Evolutionary conservation across 768 basidiomycete species (phyloP), one percentile per base, ranked within the genome.

Genomic region (Tephrocybe sp.): DNA sequence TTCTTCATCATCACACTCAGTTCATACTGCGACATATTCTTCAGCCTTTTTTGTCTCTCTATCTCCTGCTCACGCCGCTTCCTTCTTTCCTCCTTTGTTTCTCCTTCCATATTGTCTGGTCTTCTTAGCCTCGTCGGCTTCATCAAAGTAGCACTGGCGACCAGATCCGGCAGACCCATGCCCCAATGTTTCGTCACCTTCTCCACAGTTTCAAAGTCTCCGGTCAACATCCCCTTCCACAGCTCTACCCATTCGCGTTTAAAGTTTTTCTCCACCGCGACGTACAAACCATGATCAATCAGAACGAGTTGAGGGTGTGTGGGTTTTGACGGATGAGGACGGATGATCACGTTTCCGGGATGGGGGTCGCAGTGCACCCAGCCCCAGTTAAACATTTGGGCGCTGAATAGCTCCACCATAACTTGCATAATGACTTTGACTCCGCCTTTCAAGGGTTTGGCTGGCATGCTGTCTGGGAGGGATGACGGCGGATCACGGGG

Each of bases 221-320:
- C 74, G 1, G 73, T 72, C 16, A 84, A 68, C 60, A 87, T 75
- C 14, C 76, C 77, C 45, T 82, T 76, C 92, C 92, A 94, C 4
- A 96, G 71, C 4, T 72, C 68, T 14, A 87, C 85, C 73, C 94
- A 96, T 49, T 95, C 81, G 30, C 76, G 69, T 54, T 81, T 78
- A 65, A 97, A 92, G 1, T 72, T 64, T 14, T 85, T 78, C 13
- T 80, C 66, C 3, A 93, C 77, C 7, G 73, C 72, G 34, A 95
- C 89, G 62, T 96, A 97, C 10, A 98, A 72, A 1, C 95, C 95
- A 64, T 98, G 95, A 63, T 98, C 95, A 59, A 98, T 82, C 11
- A 97, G 74, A 30, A 97, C 87, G 54, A 92, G 73, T 59, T 89
- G 85, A 2, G 83, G 76, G 5, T 65, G 59, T 7, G 57, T 59